These are phyloP conservation scores for Cicer cuneatum DNA, from an alignment of 306 rosid genomes.

Conservation along the genomic window DNA sequence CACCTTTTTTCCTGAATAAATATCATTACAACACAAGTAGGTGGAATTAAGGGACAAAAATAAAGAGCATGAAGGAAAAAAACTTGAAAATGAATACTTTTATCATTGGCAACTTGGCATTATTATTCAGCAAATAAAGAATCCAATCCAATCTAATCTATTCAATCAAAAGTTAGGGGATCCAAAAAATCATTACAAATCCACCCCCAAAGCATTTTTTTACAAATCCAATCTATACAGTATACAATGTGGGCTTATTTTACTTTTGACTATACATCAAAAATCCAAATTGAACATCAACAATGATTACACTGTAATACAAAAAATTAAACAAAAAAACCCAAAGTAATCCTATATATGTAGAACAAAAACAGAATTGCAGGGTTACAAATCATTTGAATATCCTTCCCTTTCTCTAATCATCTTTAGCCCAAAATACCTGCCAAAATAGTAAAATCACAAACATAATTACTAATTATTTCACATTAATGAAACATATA, in stretches of 20 bases:
- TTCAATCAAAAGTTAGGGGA: conserved; percentile 20
- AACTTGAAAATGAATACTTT: conserved; percentile 28
- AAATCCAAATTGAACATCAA: conserved; percentile 13
- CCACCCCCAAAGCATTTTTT: not conserved
- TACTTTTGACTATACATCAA: not conserved
- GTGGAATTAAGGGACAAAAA: not conserved
- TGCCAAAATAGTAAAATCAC: conserved; percentile 42
- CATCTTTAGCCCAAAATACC: conserved; percentile 65
- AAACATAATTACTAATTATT: conserved; percentile 15
- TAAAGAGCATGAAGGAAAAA: conserved; percentile 13
- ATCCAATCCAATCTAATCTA: conserved; percentile 12
- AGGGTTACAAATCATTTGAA: conserved; percentile 24
- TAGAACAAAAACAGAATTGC: not conserved
- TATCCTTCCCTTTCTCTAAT: conserved; percentile 47
- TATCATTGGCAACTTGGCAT: not conserved
- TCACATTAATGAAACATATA: conserved; percentile 5
- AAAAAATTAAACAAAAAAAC: not conserved
- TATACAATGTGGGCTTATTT: not conserved
- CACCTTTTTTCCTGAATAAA: too few species aligned
- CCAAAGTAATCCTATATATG: not conserved
- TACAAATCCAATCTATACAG: not conserved
- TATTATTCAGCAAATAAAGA: conserved; percentile 17
- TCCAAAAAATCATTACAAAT: not conserved
- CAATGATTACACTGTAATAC: not conserved
- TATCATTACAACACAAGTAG: conserved; percentile 2